Conservation (phyloP, 2,329 filamentous ascomycete species). For the Penicillium decumbens region DNA sequence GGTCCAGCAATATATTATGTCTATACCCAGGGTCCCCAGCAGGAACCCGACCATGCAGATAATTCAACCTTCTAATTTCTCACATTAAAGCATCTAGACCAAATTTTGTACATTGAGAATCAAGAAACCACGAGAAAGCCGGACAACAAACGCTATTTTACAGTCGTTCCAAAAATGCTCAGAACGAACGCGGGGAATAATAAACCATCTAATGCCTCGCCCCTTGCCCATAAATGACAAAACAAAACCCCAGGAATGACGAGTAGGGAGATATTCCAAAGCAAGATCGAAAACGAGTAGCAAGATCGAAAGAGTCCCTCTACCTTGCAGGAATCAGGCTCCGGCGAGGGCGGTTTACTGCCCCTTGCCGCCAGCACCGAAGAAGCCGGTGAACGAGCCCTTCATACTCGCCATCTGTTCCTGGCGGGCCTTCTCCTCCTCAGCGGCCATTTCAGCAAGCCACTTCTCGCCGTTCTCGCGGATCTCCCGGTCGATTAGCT, state of each 20-base stretch:
- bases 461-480: slow-evolving; percentile 90
- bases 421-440: slow-evolving; percentile 83
- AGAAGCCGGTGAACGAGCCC: slow-evolving; percentile 61
- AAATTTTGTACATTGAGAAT: slow-evolving; percentile 26
- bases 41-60: slow-evolving; percentile 9
- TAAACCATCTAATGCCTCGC: slow-evolving; percentile 28
- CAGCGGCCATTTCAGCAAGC: slow-evolving; percentile 85
- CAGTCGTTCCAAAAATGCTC: slow-evolving; percentile 29
- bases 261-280: slow-evolving; percentile 14
- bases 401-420: slow-evolving; percentile 93
- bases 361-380: slow-evolving; percentile 39
- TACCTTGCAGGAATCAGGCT: not conserved
- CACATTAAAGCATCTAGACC: slow-evolving; percentile 23
- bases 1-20: slow-evolving; percentile 6
- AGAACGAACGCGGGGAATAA: slow-evolving; percentile 21
- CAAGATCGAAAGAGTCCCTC: slow-evolving; percentile 1
- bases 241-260: slow-evolving; percentile 18
- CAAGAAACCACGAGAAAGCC: slow-evolving; percentile 20
- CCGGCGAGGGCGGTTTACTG: slow-evolving; percentile 19
- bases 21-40: slow-evolving; percentile 18
- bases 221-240: slow-evolving; percentile 23
- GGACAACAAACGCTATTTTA: slow-evolving; percentile 34
- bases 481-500: slow-evolving; percentile 84
- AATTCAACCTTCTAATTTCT: slow-evolving; percentile 18
- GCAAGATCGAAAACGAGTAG: slow-evolving; percentile 7